These are phyloP conservation scores for Teunomyces pallodes DNA, from an alignment of 805 yeast species.

Conservation along the genomic window DNA sequence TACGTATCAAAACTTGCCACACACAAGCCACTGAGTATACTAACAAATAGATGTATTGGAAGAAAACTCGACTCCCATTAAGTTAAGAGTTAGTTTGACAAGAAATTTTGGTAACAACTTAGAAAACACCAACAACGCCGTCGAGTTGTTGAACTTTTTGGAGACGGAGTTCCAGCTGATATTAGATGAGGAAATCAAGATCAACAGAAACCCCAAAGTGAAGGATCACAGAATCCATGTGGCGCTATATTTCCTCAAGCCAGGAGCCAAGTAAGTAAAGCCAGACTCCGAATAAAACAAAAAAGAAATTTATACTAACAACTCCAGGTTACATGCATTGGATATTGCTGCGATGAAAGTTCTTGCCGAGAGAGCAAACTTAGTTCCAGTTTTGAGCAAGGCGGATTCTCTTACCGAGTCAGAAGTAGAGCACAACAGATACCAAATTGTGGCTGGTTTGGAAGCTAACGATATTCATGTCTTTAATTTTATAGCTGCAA, in stretches of 20 bases:
- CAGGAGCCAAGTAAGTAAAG: neutral
- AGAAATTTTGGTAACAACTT: conserved; percentile 24
- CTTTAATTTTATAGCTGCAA: conserved; percentile 18
- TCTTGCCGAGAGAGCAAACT: conserved; percentile 67
- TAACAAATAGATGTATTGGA: conserved; percentile 8
- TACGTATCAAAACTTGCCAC: conserved; percentile 1
- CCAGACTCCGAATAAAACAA: neutral
- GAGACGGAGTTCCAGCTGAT: conserved; percentile 7
- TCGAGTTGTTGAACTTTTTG: conserved; percentile 6
- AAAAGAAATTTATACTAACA: too few species aligned
- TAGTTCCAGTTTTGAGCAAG: conserved; percentile 79
- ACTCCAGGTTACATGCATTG: conserved; percentile 46
- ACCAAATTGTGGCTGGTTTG: conserved; percentile 48
- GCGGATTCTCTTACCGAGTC: conserved; percentile 67
- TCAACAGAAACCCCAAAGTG: conserved; percentile 12
- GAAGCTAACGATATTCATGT: conserved; percentile 50
- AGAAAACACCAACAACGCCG: conserved; percentile 16
- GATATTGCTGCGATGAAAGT: conserved; percentile 75
- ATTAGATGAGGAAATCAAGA: conserved; percentile 12
- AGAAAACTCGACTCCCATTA: conserved; percentile 10
- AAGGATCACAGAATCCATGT: conserved; percentile 23
- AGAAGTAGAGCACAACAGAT: conserved; percentile 57
- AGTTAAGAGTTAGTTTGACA: conserved; percentile 20
- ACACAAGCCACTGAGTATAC: neutral
- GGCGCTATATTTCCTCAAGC: conserved; percentile 20